phyloP scores from a whole-genome alignment of 2,329 filamentous ascomycete genomes.

The Botrytis squamosa region DNA sequence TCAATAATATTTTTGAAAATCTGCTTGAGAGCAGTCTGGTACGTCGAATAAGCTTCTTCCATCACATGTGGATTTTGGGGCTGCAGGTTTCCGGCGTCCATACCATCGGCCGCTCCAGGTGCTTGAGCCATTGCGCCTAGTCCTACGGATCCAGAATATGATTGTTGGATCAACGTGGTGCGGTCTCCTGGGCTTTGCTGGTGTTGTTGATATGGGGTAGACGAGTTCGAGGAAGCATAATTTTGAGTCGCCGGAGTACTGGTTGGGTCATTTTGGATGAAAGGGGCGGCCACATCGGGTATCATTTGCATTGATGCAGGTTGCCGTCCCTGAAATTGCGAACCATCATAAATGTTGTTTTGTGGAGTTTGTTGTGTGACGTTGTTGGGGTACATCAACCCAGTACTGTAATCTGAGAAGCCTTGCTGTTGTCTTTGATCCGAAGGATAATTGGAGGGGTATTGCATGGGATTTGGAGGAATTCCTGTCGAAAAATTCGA shows the following conservation, averaged over 20 bases:
- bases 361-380: slow-evolving; percentile 63
- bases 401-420: slow-evolving; percentile 59
- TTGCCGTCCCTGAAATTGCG: slow-evolving; percentile 74
- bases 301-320: slow-evolving; percentile 76
- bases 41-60: slow-evolving; percentile 68
- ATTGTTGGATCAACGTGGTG: slow-evolving; percentile 54
- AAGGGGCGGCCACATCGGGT: slow-evolving; percentile 69
- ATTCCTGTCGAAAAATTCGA: slow-evolving; percentile 47
- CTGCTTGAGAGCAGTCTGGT: slow-evolving; percentile 59
- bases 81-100: slow-evolving; percentile 59
- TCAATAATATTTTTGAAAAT: slow-evolving; percentile 62
- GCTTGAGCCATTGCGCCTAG: slow-evolving; percentile 49
- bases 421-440: slow-evolving; percentile 55
- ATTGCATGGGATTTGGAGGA: slow-evolving; percentile 42
- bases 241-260: slow-evolving; percentile 55
- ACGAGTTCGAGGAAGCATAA: slow-evolving; percentile 51
- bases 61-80: slow-evolving; percentile 52
- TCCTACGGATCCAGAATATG: slow-evolving; percentile 50
- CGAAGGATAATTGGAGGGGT: slow-evolving; percentile 42
- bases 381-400: slow-evolving; percentile 78
- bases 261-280: slow-evolving; percentile 68
- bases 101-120: slow-evolving; percentile 42
- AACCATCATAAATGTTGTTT: slow-evolving; percentile 71
- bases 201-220: slow-evolving; percentile 56
- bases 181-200: slow-evolving; percentile 56